phyloP scores from a whole-genome alignment of 768 basidiomycete genomes.

The Ramaria rubella region DNA sequence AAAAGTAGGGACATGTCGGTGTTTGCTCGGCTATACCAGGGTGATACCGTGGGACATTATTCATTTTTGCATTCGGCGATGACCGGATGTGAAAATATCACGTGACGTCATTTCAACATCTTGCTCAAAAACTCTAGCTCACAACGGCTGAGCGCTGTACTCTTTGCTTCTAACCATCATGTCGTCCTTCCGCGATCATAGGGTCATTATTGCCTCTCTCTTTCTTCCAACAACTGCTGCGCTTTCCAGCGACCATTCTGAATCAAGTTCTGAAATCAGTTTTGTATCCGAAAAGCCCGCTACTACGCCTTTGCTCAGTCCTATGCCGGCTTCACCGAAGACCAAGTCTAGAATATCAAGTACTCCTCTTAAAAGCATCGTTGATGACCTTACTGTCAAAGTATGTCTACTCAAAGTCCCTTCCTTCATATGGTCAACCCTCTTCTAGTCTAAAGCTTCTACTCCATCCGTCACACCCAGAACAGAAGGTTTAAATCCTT shows the following conservation, averaged over 20 bases:
- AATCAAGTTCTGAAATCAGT: not conserved
- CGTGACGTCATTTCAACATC: too few relatives aligned
- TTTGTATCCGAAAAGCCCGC: constrained; percentile 4
- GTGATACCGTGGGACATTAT: too few relatives aligned
- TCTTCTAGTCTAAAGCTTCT: constrained; percentile 32
- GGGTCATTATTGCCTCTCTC: constrained; percentile 76
- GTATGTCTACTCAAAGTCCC: constrained; percentile 31
- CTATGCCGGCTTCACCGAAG: not conserved
- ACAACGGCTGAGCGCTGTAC: too few relatives aligned
- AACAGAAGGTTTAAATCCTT: constrained; percentile 50
- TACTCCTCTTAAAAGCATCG: constrained; percentile 58
- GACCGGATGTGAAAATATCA: too few relatives aligned
- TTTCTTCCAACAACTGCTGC: constrained; percentile 74
- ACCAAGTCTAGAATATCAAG: constrained; percentile 20
- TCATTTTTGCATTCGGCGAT: too few relatives aligned
- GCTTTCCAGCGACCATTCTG: constrained; percentile 31
- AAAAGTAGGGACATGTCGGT: too few relatives aligned
- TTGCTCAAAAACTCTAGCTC: too few relatives aligned
- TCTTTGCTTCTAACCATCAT: too few relatives aligned
- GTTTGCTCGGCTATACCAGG: too few relatives aligned
- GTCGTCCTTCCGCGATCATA: constrained; percentile 66
- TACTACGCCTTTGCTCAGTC: constrained; percentile 3
- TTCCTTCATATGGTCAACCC: not conserved
- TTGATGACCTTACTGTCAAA: constrained; percentile 72
- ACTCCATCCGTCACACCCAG: constrained; percentile 35